These are phyloP conservation scores for Penicillium fuscoglaucum DNA, from an alignment of 2,329 filamentous ascomycete species.

Conservation along the genomic window DNA sequence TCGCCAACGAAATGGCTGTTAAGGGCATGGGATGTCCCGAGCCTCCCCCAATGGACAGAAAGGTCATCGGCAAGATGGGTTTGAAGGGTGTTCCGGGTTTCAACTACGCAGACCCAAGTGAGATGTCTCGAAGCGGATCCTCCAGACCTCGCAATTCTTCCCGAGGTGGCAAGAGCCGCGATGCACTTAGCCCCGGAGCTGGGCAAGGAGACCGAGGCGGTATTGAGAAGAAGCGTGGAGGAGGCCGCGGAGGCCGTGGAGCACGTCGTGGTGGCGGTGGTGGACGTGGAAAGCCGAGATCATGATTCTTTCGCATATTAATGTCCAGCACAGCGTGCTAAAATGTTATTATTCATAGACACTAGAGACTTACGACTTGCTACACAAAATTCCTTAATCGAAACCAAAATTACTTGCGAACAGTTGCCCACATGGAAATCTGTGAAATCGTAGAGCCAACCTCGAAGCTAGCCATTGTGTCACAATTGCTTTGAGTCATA, in stretches of 20 bases:
- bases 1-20: slow-evolving; percentile 41
- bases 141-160: slow-evolving; percentile 16
- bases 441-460: background rate
- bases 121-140: slow-evolving; percentile 8
- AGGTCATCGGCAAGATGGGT: slow-evolving; percentile 42
- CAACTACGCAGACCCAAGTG: slow-evolving; percentile 28
- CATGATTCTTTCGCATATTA: slow-evolving; percentile 3
- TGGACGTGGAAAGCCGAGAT: slow-evolving; percentile 13
- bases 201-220: slow-evolving; percentile 20
- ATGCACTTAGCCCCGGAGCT: slow-evolving; percentile 28
- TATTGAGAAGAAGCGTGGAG: slow-evolving; percentile 25
- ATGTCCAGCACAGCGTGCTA: slow-evolving; percentile 2
- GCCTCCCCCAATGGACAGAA: slow-evolving; percentile 40
- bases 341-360: slow-evolving; percentile 1
- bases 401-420: background rate
- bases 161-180: slow-evolving; percentile 20
- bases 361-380: slow-evolving; percentile 7
- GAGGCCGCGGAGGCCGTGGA: slow-evolving; percentile 19
- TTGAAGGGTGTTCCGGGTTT: slow-evolving; percentile 41
- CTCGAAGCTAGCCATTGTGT: background rate
- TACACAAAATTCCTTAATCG: slow-evolving; percentile 6
- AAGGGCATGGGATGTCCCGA: slow-evolving; percentile 41
- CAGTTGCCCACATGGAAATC: background rate
- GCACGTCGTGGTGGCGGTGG: slow-evolving; percentile 16
- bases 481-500: background rate